Conservation (phyloP, 805 yeast genomes). For the Barnettozyma wickerhamii region DNA sequence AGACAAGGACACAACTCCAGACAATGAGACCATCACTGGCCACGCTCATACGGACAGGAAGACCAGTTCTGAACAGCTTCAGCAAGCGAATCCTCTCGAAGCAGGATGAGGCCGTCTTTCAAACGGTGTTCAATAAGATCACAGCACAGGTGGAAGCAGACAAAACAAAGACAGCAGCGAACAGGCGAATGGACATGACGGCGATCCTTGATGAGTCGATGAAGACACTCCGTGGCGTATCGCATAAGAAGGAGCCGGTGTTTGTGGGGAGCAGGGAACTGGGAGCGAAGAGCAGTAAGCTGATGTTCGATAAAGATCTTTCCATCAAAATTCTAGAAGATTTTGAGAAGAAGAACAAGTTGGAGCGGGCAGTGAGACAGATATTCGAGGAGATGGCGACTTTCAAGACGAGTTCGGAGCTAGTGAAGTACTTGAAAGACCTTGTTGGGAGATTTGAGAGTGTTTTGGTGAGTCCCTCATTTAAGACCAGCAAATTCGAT, state of each 20-base stretch:
- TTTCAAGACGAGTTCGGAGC: not conserved
- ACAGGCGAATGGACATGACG: no score
- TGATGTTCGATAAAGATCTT: slow-evolving; percentile 1
- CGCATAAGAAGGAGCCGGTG: no score
- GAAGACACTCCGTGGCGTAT: not conserved
- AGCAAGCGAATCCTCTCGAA: slow-evolving; percentile 4
- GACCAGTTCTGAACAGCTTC: slow-evolving; percentile 1
- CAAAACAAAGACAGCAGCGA: no score
- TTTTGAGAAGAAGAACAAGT: slow-evolving; percentile 6
- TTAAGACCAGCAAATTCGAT: slow-evolving; percentile 2
- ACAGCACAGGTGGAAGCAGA: not conserved
- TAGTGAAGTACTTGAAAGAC: not conserved
- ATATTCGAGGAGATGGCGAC: not conserved
- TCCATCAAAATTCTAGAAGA: slow-evolving; percentile 3
- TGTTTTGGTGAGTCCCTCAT: not conserved
- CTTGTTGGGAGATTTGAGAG: slow-evolving; percentile 1
- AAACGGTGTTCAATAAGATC: slow-evolving; percentile 2
- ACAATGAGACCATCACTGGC: slow-evolving; percentile 2
- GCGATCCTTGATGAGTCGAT: slow-evolving; percentile 7
- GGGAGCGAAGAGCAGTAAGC: no score
- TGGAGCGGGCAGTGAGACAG: not conserved
- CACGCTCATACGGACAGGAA: not conserved
- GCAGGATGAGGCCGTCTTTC: slow-evolving; percentile 5
- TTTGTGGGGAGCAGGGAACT: no score
- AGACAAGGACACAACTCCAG: not conserved